A percentile compares a stretch with the other conserved stretches of the same genome.
phyloP scores from a whole-genome alignment of 2,329 filamentous ascomycete genomes.

The Phialophora verrucosa region DNA sequence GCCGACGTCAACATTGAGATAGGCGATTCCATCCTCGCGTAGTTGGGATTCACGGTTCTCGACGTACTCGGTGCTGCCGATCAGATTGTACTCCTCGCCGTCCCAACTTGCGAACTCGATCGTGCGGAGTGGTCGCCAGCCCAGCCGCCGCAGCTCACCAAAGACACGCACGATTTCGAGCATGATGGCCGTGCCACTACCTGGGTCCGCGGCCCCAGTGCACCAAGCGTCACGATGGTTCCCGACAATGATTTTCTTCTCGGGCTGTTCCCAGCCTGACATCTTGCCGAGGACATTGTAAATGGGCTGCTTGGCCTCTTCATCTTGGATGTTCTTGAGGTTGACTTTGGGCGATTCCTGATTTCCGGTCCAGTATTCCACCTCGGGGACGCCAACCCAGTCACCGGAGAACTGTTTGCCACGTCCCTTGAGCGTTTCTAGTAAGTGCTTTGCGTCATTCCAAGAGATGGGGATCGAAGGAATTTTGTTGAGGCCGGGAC shows the following conservation, averaged over 20 bases:
- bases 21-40: conserved; percentile 77
- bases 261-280: conserved; percentile 77
- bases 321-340: conserved; percentile 85
- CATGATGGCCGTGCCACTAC: conserved; percentile 87
- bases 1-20: conserved; percentile 87
- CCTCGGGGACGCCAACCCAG: conserved; percentile 78
- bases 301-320: conserved; percentile 79
- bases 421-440: conserved; percentile 75
- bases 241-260: conserved; percentile 86
- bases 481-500: conserved; percentile 76
- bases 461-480: conserved; percentile 89
- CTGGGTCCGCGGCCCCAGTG: conserved; percentile 83
- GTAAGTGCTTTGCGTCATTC: conserved; percentile 81
- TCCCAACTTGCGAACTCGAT: conserved; percentile 99
- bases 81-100: conserved; percentile 87
- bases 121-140: conserved; percentile 90
- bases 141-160: conserved; percentile 73
- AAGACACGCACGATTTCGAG: conserved; percentile 87
- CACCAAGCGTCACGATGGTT: conserved; percentile 95
- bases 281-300: conserved; percentile 92
- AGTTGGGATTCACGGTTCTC: conserved; percentile 79
- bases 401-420: conserved; percentile 70
- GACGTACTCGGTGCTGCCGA: conserved; percentile 93
- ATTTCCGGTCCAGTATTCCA: conserved; percentile 81
- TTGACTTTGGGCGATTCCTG: conserved; percentile 75